Evolutionary conservation across 2,329 filamentous ascomycete species (phyloP).

Genomic region (Monosporascus sp.): DNA sequence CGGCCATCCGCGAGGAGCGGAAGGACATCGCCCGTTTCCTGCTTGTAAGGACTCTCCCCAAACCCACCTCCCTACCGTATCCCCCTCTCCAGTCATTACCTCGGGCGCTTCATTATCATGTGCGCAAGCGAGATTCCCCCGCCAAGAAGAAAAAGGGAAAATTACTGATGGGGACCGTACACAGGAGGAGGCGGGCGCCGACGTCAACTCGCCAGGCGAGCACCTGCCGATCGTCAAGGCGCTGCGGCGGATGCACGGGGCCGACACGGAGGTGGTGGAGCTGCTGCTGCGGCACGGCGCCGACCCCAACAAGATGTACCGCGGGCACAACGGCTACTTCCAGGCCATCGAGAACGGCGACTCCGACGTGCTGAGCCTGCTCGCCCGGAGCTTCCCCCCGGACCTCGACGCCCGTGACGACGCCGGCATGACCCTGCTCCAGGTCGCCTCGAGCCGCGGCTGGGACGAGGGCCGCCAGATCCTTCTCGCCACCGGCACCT

Average conservation of each 20-base stretch:
- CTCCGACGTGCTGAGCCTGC: conserved; percentile 43
- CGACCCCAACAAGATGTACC: conserved; percentile 63
- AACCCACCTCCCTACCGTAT: neutral
- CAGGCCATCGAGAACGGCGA: conserved; percentile 63
- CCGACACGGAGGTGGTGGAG: conserved; percentile 56
- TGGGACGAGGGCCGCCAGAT: conserved; percentile 53
- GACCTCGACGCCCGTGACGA: conserved; percentile 51
- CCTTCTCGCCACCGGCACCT: conserved; percentile 23
- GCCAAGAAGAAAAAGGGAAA: too few species aligned
- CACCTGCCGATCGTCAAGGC: conserved; percentile 68
- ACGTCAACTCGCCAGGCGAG: conserved; percentile 63
- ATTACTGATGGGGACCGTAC: too few species aligned
- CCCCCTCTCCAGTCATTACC: neutral
- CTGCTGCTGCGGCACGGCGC: conserved; percentile 59
- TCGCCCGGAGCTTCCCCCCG: conserved; percentile 44
- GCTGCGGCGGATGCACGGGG: conserved; percentile 51
- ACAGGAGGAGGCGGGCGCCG: conserved; percentile 51
- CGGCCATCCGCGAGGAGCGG: conserved; percentile 58
- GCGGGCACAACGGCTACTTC: conserved; percentile 61
- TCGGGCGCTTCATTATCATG: neutral
- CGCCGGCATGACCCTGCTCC: conserved; percentile 46
- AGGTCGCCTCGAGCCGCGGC: conserved; percentile 53
- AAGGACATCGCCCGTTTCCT: conserved; percentile 58
- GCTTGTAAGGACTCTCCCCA: conserved; percentile 29
- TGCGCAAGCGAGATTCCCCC: too few species aligned